phyloP scores from a whole-genome alignment of 2,329 filamentous ascomycete species.

The Hymenoscyphus salicellus region DNA sequence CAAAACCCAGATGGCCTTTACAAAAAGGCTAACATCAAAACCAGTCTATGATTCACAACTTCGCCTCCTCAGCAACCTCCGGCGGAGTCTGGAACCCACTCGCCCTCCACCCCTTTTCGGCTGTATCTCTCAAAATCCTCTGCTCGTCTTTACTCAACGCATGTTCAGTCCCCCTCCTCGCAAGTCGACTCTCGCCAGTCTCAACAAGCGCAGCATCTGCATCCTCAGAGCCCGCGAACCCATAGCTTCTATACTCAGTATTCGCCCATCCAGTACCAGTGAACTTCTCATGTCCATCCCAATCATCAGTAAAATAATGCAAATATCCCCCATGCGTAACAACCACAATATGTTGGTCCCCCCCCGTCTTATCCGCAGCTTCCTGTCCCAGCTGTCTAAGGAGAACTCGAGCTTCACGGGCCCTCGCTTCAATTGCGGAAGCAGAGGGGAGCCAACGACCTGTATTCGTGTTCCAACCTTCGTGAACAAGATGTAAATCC shows the following conservation, averaged over 20 bases:
- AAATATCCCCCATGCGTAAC: constrained; percentile 82
- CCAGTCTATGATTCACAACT: constrained; percentile 12
- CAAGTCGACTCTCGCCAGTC: constrained; percentile 27
- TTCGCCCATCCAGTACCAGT: constrained; percentile 36
- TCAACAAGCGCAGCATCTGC: constrained; percentile 28
- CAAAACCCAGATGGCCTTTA: background rate
- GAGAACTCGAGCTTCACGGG: constrained; percentile 57
- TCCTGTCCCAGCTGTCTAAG: constrained; percentile 45
- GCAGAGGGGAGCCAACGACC: constrained; percentile 21
- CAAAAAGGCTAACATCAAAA: background rate
- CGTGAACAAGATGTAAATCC: constrained; percentile 59
- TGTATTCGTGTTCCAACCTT: constrained; percentile 71
- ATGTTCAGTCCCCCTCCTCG: constrained; percentile 27
- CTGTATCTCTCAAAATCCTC: constrained; percentile 24
- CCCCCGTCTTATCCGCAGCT: constrained; percentile 26
- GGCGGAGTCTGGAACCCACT: constrained; percentile 20
- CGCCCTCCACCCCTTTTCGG: constrained; percentile 26
- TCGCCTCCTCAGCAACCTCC: constrained; percentile 8
- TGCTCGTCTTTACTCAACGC: constrained; percentile 26
- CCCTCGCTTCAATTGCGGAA: constrained; percentile 35
- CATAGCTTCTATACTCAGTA: constrained; percentile 32
- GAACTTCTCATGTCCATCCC: constrained; percentile 49
- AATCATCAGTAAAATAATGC: constrained; percentile 83
- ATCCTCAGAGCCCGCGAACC: constrained; percentile 24
- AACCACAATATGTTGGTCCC: constrained; percentile 65